Evolutionary conservation across 129 eudicot species (phyloP).

Genomic region (Helianthus tuberosus): DNA sequence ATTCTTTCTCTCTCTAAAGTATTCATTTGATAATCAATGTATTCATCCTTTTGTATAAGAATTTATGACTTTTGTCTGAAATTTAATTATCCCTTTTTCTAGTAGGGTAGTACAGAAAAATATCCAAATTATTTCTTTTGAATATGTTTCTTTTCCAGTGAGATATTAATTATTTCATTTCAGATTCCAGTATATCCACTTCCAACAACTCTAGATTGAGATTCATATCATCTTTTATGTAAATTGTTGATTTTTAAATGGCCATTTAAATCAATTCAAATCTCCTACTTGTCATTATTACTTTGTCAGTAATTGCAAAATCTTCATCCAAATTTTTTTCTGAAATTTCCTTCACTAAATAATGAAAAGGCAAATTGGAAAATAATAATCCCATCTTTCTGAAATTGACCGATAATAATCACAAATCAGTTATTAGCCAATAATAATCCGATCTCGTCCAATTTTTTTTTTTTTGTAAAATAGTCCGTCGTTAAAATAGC

Average conservation of each 20-base stretch:
- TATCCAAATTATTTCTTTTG: conserved; percentile 1
- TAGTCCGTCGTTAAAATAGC: too few species aligned
- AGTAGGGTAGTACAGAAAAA: neutral
- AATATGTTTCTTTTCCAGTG: conserved; percentile 26
- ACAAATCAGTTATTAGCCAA: too few species aligned
- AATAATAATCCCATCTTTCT: too few species aligned
- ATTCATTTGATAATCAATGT: conserved; percentile 14
- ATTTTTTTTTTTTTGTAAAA: too few species aligned
- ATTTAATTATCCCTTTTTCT: too few species aligned
- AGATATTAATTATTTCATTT: conserved; percentile 10
- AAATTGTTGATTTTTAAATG: too few species aligned
- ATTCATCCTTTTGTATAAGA: neutral
- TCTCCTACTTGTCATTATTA: conserved; percentile 18
- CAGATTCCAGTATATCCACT: conserved; percentile 27
- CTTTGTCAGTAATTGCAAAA: conserved; percentile 20
- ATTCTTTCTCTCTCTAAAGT: conserved; percentile 28
- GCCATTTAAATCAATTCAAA: conserved; percentile 17
- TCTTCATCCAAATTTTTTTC: conserved; percentile 12
- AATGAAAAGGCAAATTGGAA: too few species aligned
- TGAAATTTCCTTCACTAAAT: neutral
- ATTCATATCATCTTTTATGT: conserved; percentile 24
- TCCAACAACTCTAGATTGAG: conserved; percentile 37
- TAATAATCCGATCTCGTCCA: too few species aligned
- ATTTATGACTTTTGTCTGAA: too few species aligned
- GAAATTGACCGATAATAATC: too few species aligned